Evolutionary conservation across 1,284 basidiomycete genomes (phyloP).

Genomic region (Heterobasidion irregulare): DNA sequence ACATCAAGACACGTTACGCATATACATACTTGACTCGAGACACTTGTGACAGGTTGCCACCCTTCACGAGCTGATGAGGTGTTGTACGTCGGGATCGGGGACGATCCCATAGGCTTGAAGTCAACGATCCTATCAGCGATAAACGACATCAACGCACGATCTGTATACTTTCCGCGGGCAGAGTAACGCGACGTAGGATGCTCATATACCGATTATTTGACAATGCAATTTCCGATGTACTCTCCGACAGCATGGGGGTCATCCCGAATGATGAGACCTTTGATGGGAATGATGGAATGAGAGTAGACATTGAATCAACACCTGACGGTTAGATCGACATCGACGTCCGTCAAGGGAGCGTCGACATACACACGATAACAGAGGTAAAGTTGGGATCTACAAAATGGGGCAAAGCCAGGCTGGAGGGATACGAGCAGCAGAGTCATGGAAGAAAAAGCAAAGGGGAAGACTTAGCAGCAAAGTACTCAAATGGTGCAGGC

Average conservation of each 20-base stretch:
- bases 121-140: slow-evolving; percentile 53
- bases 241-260: slow-evolving; percentile 56
- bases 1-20: neutral
- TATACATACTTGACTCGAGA: neutral
- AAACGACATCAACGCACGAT: neutral
- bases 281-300: neutral
- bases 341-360: too few species aligned
- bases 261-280: slow-evolving; percentile 82
- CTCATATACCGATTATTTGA: slow-evolving; percentile 46
- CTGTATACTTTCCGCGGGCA: neutral
- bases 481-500: neutral
- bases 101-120: slow-evolving; percentile 77
- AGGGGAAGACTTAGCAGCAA: neutral
- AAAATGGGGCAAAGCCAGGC: too few species aligned
- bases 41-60: slow-evolving; percentile 68
- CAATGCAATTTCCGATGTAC: slow-evolving; percentile 79
- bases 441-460: neutral
- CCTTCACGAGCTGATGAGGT: slow-evolving; percentile 73
- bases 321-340: too few species aligned
- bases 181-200: neutral
- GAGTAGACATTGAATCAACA: too few species aligned
- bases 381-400: too few species aligned
- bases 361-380: neutral
- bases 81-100: slow-evolving; percentile 84
- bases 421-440: neutral